Evolutionary conservation across 2,329 filamentous ascomycete genomes (phyloP).

Genomic region (Aspergillus brasiliensis): DNA sequence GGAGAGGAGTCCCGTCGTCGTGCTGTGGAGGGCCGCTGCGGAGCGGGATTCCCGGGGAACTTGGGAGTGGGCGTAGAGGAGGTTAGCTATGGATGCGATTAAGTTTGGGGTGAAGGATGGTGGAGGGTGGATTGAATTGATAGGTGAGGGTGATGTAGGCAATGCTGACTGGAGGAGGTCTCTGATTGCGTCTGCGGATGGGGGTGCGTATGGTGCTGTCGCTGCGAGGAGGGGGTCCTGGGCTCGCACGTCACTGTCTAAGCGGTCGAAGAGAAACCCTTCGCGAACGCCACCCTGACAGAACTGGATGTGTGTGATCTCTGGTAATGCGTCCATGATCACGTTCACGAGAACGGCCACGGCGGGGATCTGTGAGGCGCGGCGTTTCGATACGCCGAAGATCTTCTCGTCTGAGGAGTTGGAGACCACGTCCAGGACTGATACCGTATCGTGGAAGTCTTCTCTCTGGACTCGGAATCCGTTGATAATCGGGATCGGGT

Average conservation of each 20-base stretch:
- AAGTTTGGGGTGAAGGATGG: conserved; percentile 50
- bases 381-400: conserved; percentile 77
- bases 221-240: conserved; percentile 68
- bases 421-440: conserved; percentile 46
- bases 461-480: conserved; percentile 68
- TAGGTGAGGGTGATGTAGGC: conserved; percentile 37
- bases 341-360: conserved; percentile 79
- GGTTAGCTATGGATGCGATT: conserved; percentile 60
- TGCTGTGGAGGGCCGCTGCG: conserved; percentile 70
- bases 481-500: conserved; percentile 81
- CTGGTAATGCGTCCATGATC: conserved; percentile 68
- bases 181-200: conserved; percentile 51
- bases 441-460: conserved; percentile 61
- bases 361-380: conserved; percentile 79
- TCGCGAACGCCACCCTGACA: conserved; percentile 87
- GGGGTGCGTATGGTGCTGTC: conserved; percentile 56
- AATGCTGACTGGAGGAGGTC: conserved; percentile 52
- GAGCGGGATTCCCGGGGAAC: conserved; percentile 60
- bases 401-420: conserved; percentile 41
- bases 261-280: conserved; percentile 73
- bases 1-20: conserved; percentile 68
- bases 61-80: conserved; percentile 57
- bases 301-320: conserved; percentile 74
- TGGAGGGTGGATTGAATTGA: conserved; percentile 33
- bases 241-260: conserved; percentile 62